Evolutionary conservation across 495 filamentous ascomycete genomes (phyloP).

Genomic region (Penicillium pancosmium): DNA sequence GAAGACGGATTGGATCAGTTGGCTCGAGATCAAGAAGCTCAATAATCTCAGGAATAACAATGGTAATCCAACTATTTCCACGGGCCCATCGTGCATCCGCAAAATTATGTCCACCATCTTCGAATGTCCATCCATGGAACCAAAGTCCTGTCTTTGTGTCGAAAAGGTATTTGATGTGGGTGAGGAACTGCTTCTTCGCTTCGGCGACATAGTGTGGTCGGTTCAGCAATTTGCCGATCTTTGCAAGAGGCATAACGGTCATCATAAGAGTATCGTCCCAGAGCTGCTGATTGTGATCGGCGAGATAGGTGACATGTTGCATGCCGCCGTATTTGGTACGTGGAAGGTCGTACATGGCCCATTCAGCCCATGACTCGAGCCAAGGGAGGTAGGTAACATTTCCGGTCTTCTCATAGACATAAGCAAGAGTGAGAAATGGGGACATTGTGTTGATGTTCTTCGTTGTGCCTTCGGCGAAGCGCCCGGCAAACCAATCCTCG

Average conservation of each 20-base stretch:
- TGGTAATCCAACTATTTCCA: conserved; percentile 71
- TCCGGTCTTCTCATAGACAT: conserved; percentile 67
- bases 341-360: conserved; percentile 72
- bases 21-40: conserved; percentile 61
- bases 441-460: conserved; percentile 86
- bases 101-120: conserved; percentile 68
- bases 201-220: conserved; percentile 70
- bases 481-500: conserved; percentile 66
- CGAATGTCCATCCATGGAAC: conserved; percentile 76
- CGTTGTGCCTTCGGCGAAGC: conserved; percentile 68
- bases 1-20: conserved; percentile 60
- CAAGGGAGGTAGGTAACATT: conserved; percentile 65
- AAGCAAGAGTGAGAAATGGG: conserved; percentile 69
- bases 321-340: conserved; percentile 71
- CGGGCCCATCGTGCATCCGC: conserved; percentile 70
- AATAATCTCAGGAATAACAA: conserved; percentile 72
- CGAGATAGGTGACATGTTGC: conserved; percentile 66
- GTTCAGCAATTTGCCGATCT: conserved; percentile 68
- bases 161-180: conserved; percentile 73
- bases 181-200: conserved; percentile 71
- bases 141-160: conserved; percentile 68
- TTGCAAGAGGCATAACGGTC: conserved; percentile 75
- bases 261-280: conserved; percentile 86
- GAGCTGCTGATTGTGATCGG: conserved; percentile 66
- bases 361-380: conserved; percentile 75